Evolutionary conservation across 2,329 filamentous ascomycete species (phyloP), one percentile per base, ranked within the genome.

Genomic region (Fusarium multiceps): DNA sequence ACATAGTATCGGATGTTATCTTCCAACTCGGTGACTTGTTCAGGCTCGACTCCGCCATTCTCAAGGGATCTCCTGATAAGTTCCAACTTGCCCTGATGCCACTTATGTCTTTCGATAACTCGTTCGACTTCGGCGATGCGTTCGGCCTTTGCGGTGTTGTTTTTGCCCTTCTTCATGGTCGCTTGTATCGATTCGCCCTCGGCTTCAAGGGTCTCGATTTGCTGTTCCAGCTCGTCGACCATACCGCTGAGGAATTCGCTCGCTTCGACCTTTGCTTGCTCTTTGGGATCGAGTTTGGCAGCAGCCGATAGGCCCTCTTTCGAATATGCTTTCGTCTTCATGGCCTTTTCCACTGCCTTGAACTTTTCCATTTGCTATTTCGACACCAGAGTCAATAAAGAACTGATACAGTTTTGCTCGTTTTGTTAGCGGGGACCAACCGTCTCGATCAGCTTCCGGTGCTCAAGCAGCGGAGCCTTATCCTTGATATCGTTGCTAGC

Each of bases 261-360:
- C 30, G 92, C 87, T 75, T 98, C 95, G 67, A 92, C 86, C 82
- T 97, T 97, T 79, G 97, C 95, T 80, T 97, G 93, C 80, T 98
- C 96, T 79, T 94, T 97, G n/a, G 96, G 96, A 82, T 99, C 96
- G 70, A 98, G 87, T 81, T 97, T 97, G 53, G 93, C 91, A 27
- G 94, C 93, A 55, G 95, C 93, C 69, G 93, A 96, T 71, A 99
- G 84, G 46, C 96, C 96, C 82, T 98, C 96, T 85, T 99, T 98
- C 68, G 96, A 98, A 83, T 97, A 99, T 66, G 96, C 96, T 82
- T 99, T 99, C 60, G 96, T 99, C 86, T 99, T 99, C 96, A 99
- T 98, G 77, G 97, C 96, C 86, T 99, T 99, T 82, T 99, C 96
- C 55, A 99, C 96, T n/a, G 94, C 95, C 85, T 99, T 99, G 88